Conservation (phyloP, 2,329 filamentous ascomycete genomes). For the Epichloe festucae region DNA sequence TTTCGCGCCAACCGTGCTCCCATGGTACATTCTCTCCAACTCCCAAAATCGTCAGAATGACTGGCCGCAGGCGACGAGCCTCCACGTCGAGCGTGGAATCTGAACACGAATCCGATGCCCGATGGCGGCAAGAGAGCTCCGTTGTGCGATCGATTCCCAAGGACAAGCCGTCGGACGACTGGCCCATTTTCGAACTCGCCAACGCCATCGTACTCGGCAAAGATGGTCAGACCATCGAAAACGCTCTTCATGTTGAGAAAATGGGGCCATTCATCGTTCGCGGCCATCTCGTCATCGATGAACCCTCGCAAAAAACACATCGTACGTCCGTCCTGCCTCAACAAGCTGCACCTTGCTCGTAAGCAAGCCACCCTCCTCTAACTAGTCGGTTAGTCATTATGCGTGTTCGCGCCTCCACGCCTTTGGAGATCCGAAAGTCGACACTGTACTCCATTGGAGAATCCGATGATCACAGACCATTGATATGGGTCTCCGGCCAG, state of each 20-base stretch:
- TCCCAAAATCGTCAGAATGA: constrained; percentile 17
- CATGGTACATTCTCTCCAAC: neutral
- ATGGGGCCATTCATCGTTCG: constrained; percentile 49
- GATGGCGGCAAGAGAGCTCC: constrained; percentile 22
- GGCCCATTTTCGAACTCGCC: constrained; percentile 48
- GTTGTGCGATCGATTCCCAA: constrained; percentile 18
- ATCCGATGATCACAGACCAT: constrained; percentile 33
- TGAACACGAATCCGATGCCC: constrained; percentile 23
- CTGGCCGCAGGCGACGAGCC: constrained; percentile 25
- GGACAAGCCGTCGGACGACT: constrained; percentile 31
- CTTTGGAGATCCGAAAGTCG: constrained; percentile 42
- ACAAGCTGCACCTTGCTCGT: neutral
- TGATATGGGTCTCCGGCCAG: constrained; percentile 47
- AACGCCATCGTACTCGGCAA: constrained; percentile 46
- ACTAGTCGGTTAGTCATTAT: constrained; percentile 17
- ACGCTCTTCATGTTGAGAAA: constrained; percentile 46
- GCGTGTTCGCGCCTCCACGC: constrained; percentile 16
- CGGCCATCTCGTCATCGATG: constrained; percentile 42
- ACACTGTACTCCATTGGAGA: constrained; percentile 40
- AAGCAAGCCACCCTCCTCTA: neutral
- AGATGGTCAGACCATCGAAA: constrained; percentile 41
- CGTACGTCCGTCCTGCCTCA: constrained; percentile 19
- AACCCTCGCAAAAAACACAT: constrained; percentile 21
- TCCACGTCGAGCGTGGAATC: constrained; percentile 34
- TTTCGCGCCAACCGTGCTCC: neutral